These are phyloP conservation scores for Stemphylium beticola DNA, from an alignment of 2,329 filamentous ascomycete genomes.

Conservation along the genomic window DNA sequence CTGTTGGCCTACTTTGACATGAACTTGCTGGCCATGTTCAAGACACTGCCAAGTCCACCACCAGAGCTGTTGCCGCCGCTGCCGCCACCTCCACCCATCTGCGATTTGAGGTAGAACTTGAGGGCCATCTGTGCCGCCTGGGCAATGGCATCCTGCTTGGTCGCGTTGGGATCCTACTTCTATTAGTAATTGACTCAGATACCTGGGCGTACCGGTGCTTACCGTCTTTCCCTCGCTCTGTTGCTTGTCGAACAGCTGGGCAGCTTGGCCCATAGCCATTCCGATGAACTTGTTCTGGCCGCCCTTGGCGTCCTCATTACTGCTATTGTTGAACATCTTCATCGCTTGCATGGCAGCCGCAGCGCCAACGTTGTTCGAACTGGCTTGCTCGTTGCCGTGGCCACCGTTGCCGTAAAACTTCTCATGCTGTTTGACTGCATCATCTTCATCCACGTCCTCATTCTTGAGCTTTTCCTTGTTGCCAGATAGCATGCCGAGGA, in stretches of 20 bases:
- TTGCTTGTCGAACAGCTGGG: constrained; percentile 74
- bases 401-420: constrained; percentile 67
- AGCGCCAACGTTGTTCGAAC: constrained; percentile 61
- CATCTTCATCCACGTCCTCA: constrained; percentile 65
- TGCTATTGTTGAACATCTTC: constrained; percentile 74
- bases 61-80: constrained; percentile 53
- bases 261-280: constrained; percentile 86
- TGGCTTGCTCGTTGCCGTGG: constrained; percentile 53
- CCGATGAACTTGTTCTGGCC: constrained; percentile 82
- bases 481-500: constrained; percentile 62
- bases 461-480: constrained; percentile 58
- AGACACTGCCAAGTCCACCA: constrained; percentile 57
- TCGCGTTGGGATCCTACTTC: constrained; percentile 58
- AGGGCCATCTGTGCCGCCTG: constrained; percentile 84
- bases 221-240: constrained; percentile 61
- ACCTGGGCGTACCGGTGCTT: constrained; percentile 28
- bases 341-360: constrained; percentile 78
- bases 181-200: constrained; percentile 51
- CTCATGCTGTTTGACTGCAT: constrained; percentile 77
- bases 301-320: constrained; percentile 45
- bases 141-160: constrained; percentile 81
- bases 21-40: constrained; percentile 68
- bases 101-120: constrained; percentile 88
- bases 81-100: constrained; percentile 55
- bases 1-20: constrained; percentile 45